Conservation (phyloP, 495 filamentous ascomycete species). For the Penicillium crystallinum region DNA sequence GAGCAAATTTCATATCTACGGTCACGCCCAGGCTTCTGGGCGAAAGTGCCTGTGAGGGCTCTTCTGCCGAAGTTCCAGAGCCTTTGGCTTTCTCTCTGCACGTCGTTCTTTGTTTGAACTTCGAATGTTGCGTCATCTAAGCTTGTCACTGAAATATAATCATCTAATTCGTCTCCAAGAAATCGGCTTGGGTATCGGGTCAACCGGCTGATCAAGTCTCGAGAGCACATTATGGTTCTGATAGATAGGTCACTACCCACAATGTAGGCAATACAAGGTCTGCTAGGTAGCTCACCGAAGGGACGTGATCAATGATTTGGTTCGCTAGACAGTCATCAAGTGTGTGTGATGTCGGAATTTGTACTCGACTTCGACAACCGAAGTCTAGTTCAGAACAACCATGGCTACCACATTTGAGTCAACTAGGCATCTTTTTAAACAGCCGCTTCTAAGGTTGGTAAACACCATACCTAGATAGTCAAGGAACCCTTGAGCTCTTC, state of each 20-base stretch:
- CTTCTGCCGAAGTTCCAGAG: background rate
- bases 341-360: background rate
- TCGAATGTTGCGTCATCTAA: background rate
- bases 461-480: too few relatives aligned
- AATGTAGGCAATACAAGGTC: background rate
- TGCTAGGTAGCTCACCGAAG: background rate
- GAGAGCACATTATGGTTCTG: background rate
- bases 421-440: background rate
- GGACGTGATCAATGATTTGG: background rate
- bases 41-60: constrained; percentile 1
- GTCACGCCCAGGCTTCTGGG: background rate
- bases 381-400: background rate
- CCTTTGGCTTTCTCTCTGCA: background rate
- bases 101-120: background rate
- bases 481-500: too few relatives aligned
- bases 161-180: background rate
- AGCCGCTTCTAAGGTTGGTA: too few relatives aligned
- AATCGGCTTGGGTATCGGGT: background rate
- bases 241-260: background rate
- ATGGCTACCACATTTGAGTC: background rate
- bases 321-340: background rate
- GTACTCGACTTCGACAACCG: background rate
- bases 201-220: background rate
- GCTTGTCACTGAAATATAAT: background rate
- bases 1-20: background rate